Conservation (phyloP, 2,329 filamentous ascomycete genomes). For the Cadophora sp. region DNA sequence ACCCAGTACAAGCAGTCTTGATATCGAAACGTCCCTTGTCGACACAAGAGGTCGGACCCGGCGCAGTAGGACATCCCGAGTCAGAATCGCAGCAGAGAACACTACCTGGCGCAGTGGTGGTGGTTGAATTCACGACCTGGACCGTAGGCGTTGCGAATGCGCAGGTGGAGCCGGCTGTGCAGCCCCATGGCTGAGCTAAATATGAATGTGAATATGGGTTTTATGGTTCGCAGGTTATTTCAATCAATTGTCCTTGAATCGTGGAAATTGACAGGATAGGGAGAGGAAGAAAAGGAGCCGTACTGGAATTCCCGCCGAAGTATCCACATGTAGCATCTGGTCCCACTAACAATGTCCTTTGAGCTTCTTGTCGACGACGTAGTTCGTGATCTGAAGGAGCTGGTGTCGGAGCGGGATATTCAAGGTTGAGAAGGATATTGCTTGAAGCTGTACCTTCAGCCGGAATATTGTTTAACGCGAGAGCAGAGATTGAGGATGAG, state of each 20-base stretch:
- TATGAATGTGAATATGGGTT: not conserved
- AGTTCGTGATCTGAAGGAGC: slow-evolving; percentile 47
- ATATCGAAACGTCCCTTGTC: slow-evolving; percentile 27
- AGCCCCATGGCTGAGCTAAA: slow-evolving; percentile 33
- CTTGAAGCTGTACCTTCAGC: slow-evolving; percentile 14
- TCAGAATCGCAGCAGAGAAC: slow-evolving; percentile 31
- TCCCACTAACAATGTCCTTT: slow-evolving; percentile 51
- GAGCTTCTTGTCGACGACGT: slow-evolving; percentile 39
- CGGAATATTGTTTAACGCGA: slow-evolving; percentile 16
- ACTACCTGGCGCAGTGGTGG: slow-evolving; percentile 21
- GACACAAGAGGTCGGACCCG: slow-evolving; percentile 33
- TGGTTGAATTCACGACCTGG: slow-evolving; percentile 6
- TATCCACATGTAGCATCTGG: slow-evolving; percentile 60
- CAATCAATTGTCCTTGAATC: not conserved
- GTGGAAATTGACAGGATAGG: not conserved
- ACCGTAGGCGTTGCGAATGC: slow-evolving; percentile 31
- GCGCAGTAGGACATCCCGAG: slow-evolving; percentile 29
- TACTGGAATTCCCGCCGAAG: slow-evolving; percentile 50
- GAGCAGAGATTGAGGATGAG: not conserved
- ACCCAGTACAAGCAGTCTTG: slow-evolving; percentile 31
- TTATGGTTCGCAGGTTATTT: not conserved
- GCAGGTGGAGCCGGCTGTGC: slow-evolving; percentile 27
- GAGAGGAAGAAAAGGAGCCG: slow-evolving; percentile 17
- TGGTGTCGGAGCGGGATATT: slow-evolving; percentile 49
- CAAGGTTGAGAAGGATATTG: slow-evolving; percentile 25